phyloP scores from a whole-genome alignment of 2,329 filamentous ascomycete genomes.

The Apiospora marii region DNA sequence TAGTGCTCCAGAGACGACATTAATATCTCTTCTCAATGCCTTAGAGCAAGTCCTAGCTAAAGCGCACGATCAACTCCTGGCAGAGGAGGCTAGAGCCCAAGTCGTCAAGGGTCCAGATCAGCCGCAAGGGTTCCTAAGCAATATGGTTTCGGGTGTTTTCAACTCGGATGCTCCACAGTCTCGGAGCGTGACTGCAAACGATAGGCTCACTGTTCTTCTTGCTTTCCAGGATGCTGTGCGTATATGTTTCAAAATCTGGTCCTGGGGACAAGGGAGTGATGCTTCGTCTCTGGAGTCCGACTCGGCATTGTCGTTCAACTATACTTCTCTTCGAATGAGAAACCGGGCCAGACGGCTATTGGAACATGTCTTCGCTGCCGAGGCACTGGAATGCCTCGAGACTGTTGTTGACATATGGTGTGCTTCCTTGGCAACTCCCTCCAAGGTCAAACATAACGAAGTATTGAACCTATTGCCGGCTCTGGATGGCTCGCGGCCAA shows the following conservation, averaged over 20 bases:
- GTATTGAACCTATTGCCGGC: conserved; percentile 90
- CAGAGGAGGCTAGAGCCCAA: conserved; percentile 75
- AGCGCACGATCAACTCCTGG: conserved; percentile 82
- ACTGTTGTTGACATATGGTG: conserved; percentile 89
- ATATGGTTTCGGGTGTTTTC: conserved; percentile 92
- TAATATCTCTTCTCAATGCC: conserved; percentile 89
- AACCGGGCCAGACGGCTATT: conserved; percentile 87
- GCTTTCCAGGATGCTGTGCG: conserved; percentile 96
- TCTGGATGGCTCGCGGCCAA: conserved; percentile 87
- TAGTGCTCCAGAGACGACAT: conserved; percentile 70
- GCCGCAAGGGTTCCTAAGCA: conserved; percentile 88
- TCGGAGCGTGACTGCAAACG: conserved; percentile 89
- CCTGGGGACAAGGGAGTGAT: conserved; percentile 79
- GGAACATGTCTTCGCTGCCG: conserved; percentile 91
- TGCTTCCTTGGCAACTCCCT: conserved; percentile 53
- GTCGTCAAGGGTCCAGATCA: conserved; percentile 81
- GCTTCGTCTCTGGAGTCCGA: conserved; percentile 66
- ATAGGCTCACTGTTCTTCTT: conserved; percentile 89
- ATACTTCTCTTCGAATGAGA: conserved; percentile 89
- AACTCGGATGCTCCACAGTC: conserved; percentile 77
- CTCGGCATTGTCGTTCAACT: conserved; percentile 83
- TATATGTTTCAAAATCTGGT: conserved; percentile 94
- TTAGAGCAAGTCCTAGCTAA: conserved; percentile 89
- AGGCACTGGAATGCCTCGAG: conserved; percentile 92
- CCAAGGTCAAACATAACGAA: conserved; percentile 62